Evolutionary conservation across 2,329 filamentous ascomycete species (phyloP).

Genomic region (Amesomyces nigricolor): DNA sequence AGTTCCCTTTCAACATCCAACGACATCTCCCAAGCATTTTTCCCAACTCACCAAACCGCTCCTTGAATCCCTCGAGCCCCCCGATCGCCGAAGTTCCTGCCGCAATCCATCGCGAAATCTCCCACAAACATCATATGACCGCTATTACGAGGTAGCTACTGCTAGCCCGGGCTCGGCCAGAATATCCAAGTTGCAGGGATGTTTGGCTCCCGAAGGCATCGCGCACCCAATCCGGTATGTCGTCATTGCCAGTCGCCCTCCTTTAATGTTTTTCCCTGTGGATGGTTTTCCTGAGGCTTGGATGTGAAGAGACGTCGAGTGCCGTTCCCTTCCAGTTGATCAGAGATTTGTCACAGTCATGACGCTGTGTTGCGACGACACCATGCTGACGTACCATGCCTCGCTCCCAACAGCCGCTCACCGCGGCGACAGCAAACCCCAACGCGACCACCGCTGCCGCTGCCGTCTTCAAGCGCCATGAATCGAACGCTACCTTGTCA

Average conservation of each 20-base stretch:
- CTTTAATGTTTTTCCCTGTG: conserved; percentile 25
- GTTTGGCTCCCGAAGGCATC: conserved; percentile 49
- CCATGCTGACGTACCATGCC: conserved; percentile 9
- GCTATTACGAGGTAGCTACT: conserved; percentile 14
- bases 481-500: conserved; percentile 63
- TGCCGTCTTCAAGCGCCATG: conserved; percentile 68
- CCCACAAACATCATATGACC: conserved; percentile 15
- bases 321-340: no score
- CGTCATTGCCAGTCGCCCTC: conserved; percentile 21
- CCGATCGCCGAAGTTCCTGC: no score
- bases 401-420: conserved; percentile 49
- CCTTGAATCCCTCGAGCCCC: not conserved
- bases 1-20: not conserved
- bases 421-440: conserved; percentile 58
- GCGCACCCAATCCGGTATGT: conserved; percentile 46
- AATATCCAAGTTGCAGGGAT: conserved; percentile 29
- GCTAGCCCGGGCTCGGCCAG: conserved; percentile 13
- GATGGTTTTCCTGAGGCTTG: not conserved
- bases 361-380: not conserved
- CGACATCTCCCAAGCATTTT: not conserved
- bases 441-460: conserved; percentile 75
- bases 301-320: no score
- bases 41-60: not conserved
- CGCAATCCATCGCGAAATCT: not conserved
- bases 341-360: no score